Percentiles rank a stretch among this genome's conserved stretches.
Conservation (phyloP, 306 rosid genomes). For the Glycyrrhiza uralensis region DNA sequence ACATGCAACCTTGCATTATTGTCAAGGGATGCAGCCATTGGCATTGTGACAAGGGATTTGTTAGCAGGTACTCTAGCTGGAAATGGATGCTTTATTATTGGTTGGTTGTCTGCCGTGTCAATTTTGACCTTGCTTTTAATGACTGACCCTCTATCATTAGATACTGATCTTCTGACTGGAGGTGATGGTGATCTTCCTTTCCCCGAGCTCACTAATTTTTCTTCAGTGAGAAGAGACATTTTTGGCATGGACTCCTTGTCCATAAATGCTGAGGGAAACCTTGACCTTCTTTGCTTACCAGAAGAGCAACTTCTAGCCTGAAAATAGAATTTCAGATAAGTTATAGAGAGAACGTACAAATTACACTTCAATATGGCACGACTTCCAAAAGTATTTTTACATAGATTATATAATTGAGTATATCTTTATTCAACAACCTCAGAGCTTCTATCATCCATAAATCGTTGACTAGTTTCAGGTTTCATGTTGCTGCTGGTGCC, state of each 20-base stretch:
- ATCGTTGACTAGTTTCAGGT: constrained; percentile 51
- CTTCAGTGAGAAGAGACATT: constrained; percentile 62
- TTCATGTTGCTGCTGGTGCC: constrained; percentile 42
- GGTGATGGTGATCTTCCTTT: constrained; percentile 89
- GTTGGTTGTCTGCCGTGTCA: constrained; percentile 67
- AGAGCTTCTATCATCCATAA: constrained; percentile 50
- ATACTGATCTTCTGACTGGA: constrained; percentile 80
- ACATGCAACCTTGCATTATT: constrained; percentile 35
- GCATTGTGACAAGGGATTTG: constrained; percentile 49
- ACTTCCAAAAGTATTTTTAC: neutral
- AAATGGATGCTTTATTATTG: constrained; percentile 57
- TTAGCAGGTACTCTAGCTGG: constrained; percentile 66
- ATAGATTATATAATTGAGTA: neutral
- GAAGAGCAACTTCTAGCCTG: constrained; percentile 96
- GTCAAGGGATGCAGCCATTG: constrained; percentile 34
- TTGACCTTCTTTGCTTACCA: constrained; percentile 87
- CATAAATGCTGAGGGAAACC: constrained; percentile 63
- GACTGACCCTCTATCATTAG: constrained; percentile 82
- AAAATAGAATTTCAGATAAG: constrained; percentile 15
- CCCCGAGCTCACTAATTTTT: constrained; percentile 46
- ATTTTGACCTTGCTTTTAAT: constrained; percentile 54
- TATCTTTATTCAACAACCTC: constrained; percentile 45
- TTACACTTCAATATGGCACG: neutral
- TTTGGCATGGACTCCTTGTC: constrained; percentile 66
- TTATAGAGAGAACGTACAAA: constrained; percentile 6